Evolutionary conservation across 371 early-diverging fungal genomes (phyloP), one percentile per base, ranked within the genome.

Genomic region (Haplosporangium sp.): DNA sequence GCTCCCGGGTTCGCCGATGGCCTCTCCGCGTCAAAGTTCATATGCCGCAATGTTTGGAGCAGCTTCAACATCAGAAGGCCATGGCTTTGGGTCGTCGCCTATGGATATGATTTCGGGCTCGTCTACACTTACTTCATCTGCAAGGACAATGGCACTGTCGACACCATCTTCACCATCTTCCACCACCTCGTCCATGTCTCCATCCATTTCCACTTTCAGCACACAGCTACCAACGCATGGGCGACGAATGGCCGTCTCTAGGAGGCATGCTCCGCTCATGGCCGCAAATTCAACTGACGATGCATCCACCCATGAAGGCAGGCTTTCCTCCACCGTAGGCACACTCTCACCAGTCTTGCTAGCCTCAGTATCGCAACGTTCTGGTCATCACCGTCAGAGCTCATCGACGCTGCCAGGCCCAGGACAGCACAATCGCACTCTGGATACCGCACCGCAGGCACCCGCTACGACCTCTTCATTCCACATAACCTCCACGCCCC

Each of bases 231-330:
- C 69, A 58, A 62, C 66, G 0, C 69, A 74, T 36, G 74, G 74
- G 2, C 59, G 75, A 14, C 69, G 75, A 13, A 74, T 74, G 75
- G 75, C 75, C n/a, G 60, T 74, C 8, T 65, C 75, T 5, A 59
- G 75, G 20, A 50, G 75, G 48, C 21, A 53, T n/a, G 75, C 69
- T 16, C 65, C 75, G 0, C 75, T 66, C 16, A 47, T 37, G 38
- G 36, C 62, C 40, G 38, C 52, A 5, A 20, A 52, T n/a, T 45
- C 41, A 37, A 29, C 63, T 41, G 55, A 47, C 2, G 71, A 71
- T 12, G 23, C 54, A 38, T 48, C 65, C 11, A 16, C n/a, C 6
- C 47, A 59, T 9, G 55, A 38, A 2, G 64, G 64, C 41, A 20
- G 63, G 29, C 62, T 64, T 2, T 13, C 47, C 16, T 66, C 63